Percentiles rank a stretch among this genome's conserved stretches.
Conservation (phyloP, 441 rosid genomes). For the Corymbia citriodora region DNA sequence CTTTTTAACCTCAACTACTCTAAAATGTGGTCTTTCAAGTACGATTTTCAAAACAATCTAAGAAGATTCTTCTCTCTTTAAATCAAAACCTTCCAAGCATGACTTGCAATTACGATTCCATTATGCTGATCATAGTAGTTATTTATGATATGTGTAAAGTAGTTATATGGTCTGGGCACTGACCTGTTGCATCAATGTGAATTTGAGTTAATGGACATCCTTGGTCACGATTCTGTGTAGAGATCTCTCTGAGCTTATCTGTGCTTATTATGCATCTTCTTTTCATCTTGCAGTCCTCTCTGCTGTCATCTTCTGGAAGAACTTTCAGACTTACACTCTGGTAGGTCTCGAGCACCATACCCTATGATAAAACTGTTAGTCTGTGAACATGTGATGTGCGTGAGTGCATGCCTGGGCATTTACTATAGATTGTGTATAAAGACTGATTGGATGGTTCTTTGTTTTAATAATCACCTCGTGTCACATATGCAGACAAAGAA, state of each 20-base stretch:
- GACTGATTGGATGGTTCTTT: neutral
- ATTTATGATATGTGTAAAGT: neutral
- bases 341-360: constrained; percentile 22
- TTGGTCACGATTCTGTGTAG: neutral
- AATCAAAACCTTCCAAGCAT: neutral
- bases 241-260: constrained; percentile 4
- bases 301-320: constrained; percentile 69
- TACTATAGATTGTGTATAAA: neutral
- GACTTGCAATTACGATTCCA: neutral
- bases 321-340: constrained; percentile 52
- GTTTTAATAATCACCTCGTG: neutral
- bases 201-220: neutral
- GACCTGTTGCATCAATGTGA: neutral
- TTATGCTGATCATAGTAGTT: neutral
- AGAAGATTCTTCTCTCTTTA: neutral
- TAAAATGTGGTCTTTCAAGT: neutral
- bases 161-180: neutral
- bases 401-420: neutral
- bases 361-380: neutral
- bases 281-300: constrained; percentile 52
- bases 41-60: neutral
- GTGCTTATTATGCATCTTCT: neutral
- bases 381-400: neutral
- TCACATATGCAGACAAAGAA: constrained; percentile 62
- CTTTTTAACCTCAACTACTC: neutral